Evolutionary conservation across 805 yeast genomes (phyloP).

Genomic region (Kurtzmaniella cleridarum): DNA sequence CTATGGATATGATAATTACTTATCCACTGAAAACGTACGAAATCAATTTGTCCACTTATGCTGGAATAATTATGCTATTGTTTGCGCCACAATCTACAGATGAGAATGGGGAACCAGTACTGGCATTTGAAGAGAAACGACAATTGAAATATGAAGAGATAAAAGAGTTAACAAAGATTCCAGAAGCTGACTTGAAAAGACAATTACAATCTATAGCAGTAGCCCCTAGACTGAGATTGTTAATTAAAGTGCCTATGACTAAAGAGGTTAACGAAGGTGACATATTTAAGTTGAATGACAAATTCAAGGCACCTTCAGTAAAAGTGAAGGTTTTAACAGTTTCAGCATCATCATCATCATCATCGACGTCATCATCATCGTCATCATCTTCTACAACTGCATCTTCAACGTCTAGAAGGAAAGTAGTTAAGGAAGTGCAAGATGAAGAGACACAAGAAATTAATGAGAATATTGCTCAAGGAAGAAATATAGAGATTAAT

Average conservation of each 20-base stretch:
- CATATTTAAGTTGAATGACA: constrained; percentile 59
- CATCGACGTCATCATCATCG: constrained; percentile 16
- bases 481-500: constrained; percentile 64
- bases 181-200: constrained; percentile 65
- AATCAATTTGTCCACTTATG: constrained; percentile 72
- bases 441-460: constrained; percentile 52
- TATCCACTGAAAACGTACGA: constrained; percentile 70
- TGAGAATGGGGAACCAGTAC: constrained; percentile 22
- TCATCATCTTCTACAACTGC: constrained; percentile 1
- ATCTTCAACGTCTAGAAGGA: neutral
- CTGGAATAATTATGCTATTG: constrained; percentile 71
- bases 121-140: constrained; percentile 47
- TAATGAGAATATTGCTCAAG: constrained; percentile 50
- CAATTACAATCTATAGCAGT: constrained; percentile 81
- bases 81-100: constrained; percentile 46
- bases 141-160: constrained; percentile 60
- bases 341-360: constrained; percentile 16
- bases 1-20: constrained; percentile 70
- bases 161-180: constrained; percentile 60
- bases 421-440: constrained; percentile 36
- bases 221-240: constrained; percentile 73
- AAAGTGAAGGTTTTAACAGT: constrained; percentile 75
- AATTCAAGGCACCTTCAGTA: constrained; percentile 61
- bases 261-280: constrained; percentile 63
- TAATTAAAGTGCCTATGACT: constrained; percentile 69